Base-by-base conservation (phyloP, 2,329 filamentous ascomycete species). In the Ceratocystis colombiana region DNA sequence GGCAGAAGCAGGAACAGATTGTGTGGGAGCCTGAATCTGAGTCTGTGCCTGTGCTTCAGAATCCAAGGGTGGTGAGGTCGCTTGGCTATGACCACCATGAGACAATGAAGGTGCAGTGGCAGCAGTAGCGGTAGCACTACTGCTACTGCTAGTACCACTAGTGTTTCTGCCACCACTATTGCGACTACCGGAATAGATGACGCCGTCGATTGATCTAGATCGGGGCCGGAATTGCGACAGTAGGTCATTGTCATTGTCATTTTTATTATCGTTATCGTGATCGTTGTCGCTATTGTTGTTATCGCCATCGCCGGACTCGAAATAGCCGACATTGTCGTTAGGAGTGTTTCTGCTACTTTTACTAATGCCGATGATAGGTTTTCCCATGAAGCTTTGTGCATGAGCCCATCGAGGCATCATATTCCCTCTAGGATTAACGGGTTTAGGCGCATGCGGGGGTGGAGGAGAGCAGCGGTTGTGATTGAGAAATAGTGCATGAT, bases 361-460 rank as follows among this genome's bases (percentile, higher is more conserved):
- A 50, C 46, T 22, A 57, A 33, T 64, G 46, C 17, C 3, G 6
- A 28, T 33, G 7, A 41, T 50, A 10, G 46, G 17, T 46, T 66
- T 66, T 17, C 61, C 62, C 7, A 61, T 15, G 57, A 68, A 68
- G 33, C 64, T 66, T 20, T 64, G 67, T 28, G 64, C 67, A 46
- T 65, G 62, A 10, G 67, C 67, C 67, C 67, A 68, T 25, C 64
- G 67, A 15, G 67, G 67, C 61, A 68, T 68, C 15, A 41, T 41
- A 7, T 50, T 65, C 22, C 65, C 28, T 15, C 67, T 61, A 6
- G 67, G 67, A 46, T 68, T 30, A 5, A 66, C 53, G 1, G 67
- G 67, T 33, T 66, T 62, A 20, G 67, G 67, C 5, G 67, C 67
- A 59, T 66, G 64, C 15, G 64, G 67, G 7, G 67, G 61, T 15